Base-by-base conservation (phyloP, 208 protist genomes). In the Crithidia thermophila region DNA sequence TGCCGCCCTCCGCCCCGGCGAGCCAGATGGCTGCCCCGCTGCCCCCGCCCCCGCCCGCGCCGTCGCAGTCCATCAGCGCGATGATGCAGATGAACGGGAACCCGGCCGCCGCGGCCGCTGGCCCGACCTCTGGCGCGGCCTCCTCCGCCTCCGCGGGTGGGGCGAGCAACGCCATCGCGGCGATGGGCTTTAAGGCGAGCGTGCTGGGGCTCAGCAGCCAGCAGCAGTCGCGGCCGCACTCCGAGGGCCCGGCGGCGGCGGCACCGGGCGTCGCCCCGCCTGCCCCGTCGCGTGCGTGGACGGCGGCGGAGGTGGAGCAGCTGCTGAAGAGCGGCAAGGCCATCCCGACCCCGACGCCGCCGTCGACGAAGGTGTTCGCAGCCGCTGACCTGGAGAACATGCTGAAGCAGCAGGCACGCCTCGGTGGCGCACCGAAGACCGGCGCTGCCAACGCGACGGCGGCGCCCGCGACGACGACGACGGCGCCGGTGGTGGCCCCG, bases 261-360 rank as follows among this genome's bases (percentile, higher is more conserved):
- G 40, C 53, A 5, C 21, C 52, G 33, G 14, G 25, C 59, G 33
- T 30, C 57, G 34, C 52, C 60, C 30, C 34, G 28, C 33, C 42
- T 14, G 47, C 57, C 21, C 52, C 50, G 51, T 43, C 64, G 28
- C 50, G 69, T 37, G 59, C 77, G 50, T 90, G 84, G 85, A 63
- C 66, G 2, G 84, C 76, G 45, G 72, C 78, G 23, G 87, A 93
- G 33, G 61, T 93, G 40, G 87, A 93, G 75, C 49, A 76, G 47
- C 43, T 81, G 45, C 69, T 93, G 60, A 65, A 74, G 43, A 84
- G 58, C 28, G 75, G 66, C 18, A 43, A 18, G 31, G 49, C 55
- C 45, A 27, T 61, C n/a, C 40, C 46, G 16, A 21, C 63, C 4
- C 33, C 47, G 0, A 42, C 21, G 10, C 53, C 61, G 18, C 59